phyloP scores from a whole-genome alignment of 2,329 filamentous ascomycete genomes.

The Fusarium sp. region DNA sequence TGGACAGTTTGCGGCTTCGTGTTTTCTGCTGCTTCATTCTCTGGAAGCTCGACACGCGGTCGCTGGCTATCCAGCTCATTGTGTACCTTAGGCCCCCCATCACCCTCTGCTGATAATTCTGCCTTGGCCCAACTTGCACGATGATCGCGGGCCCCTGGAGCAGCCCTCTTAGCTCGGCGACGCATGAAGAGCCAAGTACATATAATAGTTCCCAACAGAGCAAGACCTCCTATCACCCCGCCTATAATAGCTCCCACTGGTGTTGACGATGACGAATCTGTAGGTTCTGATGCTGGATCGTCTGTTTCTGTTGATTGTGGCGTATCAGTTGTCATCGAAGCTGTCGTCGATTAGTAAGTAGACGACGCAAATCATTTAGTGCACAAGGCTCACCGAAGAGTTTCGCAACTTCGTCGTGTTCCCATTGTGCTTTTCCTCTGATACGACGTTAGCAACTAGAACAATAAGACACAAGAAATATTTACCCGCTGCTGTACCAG shows the following conservation, averaged over 20 bases:
- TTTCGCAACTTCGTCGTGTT: background rate
- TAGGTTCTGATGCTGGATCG: background rate
- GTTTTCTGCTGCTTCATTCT: no score
- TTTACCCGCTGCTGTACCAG: background rate
- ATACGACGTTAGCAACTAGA: background rate
- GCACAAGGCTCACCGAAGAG: conserved; percentile 1
- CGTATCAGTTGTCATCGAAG: background rate
- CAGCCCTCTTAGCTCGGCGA: background rate
- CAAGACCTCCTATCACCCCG: background rate
- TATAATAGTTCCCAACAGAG: background rate
- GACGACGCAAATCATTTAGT: background rate
- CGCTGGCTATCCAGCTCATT: background rate
- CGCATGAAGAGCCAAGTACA: background rate
- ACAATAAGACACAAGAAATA: background rate
- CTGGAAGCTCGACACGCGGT: background rate
- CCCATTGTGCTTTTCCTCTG: background rate
- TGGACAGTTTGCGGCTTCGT: background rate
- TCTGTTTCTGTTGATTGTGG: background rate
- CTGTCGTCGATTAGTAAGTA: conserved; percentile 3
- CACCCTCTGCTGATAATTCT: background rate
- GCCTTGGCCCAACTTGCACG: background rate
- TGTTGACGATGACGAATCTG: background rate
- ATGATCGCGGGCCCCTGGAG: background rate
- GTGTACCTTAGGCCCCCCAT: background rate
- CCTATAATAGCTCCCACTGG: background rate